Conservation (phyloP, 2,329 filamentous ascomycete species). For the Coccinonectria pachysandricola region DNA sequence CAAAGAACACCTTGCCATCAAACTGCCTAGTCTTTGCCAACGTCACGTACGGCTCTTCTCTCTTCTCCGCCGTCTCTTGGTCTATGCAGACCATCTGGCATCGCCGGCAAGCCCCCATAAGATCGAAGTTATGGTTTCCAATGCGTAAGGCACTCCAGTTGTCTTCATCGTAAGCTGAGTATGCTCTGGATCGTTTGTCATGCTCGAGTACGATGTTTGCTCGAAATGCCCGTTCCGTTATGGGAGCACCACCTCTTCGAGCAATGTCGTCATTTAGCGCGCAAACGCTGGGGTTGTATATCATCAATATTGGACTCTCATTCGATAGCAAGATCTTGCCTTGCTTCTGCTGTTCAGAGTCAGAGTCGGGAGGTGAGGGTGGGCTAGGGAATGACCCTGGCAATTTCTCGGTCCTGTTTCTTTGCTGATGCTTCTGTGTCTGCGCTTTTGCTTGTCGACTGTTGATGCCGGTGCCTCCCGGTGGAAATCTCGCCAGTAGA, state of each 20-base stretch:
- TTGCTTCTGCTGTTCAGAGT: slow-evolving; percentile 30
- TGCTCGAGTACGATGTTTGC: slow-evolving; percentile 68
- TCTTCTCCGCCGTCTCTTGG: slow-evolving; percentile 66
- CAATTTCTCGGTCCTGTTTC: slow-evolving; percentile 20
- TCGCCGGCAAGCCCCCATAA: slow-evolving; percentile 74
- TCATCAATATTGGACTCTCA: slow-evolving; percentile 82
- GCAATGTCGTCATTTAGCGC: slow-evolving; percentile 65
- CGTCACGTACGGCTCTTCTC: slow-evolving; percentile 80
- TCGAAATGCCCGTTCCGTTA: slow-evolving; percentile 68
- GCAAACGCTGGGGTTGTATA: slow-evolving; percentile 71
- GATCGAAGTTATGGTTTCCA: slow-evolving; percentile 52
- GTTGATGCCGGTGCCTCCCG: slow-evolving; percentile 47
- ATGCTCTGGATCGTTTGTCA: slow-evolving; percentile 30
- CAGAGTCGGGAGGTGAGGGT: slow-evolving; percentile 48
- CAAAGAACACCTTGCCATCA: slow-evolving; percentile 81
- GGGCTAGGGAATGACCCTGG: slow-evolving; percentile 45
- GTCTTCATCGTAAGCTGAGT: slow-evolving; percentile 67
- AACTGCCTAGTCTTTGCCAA: slow-evolving; percentile 77
- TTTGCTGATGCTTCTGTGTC: slow-evolving; percentile 47
- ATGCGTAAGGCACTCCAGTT: slow-evolving; percentile 61
- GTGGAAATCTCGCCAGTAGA: slow-evolving; percentile 72
- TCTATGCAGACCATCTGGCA: slow-evolving; percentile 97
- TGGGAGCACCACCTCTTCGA: slow-evolving; percentile 48
- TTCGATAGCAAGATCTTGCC: slow-evolving; percentile 72
- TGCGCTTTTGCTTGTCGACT: slow-evolving; percentile 64